phyloP scores from a whole-genome alignment of 176 grass and related monocot genomes.

The Zizania latifolia region DNA sequence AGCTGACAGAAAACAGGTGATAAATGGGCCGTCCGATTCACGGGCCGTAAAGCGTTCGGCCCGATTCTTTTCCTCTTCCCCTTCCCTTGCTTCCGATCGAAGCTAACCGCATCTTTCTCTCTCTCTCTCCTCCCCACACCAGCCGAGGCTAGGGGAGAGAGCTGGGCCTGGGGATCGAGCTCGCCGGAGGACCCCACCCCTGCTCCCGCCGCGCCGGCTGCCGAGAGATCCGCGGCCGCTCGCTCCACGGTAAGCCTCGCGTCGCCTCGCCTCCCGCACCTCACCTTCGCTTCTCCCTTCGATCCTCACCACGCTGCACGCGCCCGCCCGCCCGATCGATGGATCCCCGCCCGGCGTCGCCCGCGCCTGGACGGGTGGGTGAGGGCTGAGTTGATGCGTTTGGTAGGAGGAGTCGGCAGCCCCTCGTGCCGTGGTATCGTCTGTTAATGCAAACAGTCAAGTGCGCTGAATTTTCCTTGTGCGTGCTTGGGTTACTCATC shows the following conservation, averaged over 20 bases:
- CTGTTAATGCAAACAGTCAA: background rate
- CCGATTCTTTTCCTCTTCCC: too few relatives aligned
- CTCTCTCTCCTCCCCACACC: background rate
- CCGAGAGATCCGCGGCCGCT: background rate
- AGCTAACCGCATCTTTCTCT: background rate
- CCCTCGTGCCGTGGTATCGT: background rate
- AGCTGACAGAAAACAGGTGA: too few relatives aligned
- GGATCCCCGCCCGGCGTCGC: background rate
- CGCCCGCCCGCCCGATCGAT: too few relatives aligned
- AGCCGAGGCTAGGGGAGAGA: too few relatives aligned
- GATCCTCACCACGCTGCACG: too few relatives aligned
- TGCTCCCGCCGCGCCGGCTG: background rate
- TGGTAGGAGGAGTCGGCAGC: background rate
- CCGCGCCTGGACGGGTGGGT: background rate
- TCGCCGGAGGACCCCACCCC: background rate
- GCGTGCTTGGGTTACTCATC: background rate
- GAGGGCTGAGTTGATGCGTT: background rate
- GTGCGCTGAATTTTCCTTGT: background rate
- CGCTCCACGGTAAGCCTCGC: background rate
- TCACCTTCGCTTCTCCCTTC: too few relatives aligned
- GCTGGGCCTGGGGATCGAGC: too few relatives aligned
- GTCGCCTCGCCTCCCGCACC: background rate
- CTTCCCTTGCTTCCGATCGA: conserved; percentile 19
- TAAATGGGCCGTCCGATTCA: too few relatives aligned
- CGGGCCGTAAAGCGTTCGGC: too few relatives aligned